Evolutionary conservation across 2,329 filamentous ascomycete species (phyloP).

Genomic region (Paraconiothyrium brasiliense): DNA sequence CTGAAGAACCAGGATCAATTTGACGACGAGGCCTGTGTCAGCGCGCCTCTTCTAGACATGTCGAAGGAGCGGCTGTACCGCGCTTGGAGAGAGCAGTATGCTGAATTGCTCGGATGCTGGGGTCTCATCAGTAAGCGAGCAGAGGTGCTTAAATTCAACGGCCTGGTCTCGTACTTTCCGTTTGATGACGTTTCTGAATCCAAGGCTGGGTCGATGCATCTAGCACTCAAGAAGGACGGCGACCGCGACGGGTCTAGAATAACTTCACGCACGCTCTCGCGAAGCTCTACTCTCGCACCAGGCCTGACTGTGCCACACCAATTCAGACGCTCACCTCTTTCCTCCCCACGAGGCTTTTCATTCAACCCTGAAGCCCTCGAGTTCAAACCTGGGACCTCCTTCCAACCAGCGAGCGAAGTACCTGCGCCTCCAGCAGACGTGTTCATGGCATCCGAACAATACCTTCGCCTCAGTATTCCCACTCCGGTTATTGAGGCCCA

Average conservation of each 20-base stretch:
- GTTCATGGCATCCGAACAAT: slow-evolving; percentile 36
- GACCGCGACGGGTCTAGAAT: slow-evolving; percentile 21
- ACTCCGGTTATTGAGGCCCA: slow-evolving; percentile 25
- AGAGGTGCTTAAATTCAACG: slow-evolving; percentile 67
- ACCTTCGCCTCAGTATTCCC: slow-evolving; percentile 43
- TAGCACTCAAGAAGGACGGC: slow-evolving; percentile 32
- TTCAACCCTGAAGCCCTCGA: slow-evolving; percentile 50
- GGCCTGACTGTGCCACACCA: slow-evolving; percentile 25
- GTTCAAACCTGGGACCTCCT: slow-evolving; percentile 39
- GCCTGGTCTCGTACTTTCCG: slow-evolving; percentile 50
- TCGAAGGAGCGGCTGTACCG: slow-evolving; percentile 58
- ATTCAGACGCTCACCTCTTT: slow-evolving; percentile 35
- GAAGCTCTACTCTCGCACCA: slow-evolving; percentile 38
- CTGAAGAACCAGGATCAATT: slow-evolving; percentile 67
- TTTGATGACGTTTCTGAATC: slow-evolving; percentile 25
- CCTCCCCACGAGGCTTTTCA: slow-evolving; percentile 41
- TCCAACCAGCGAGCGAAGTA: slow-evolving; percentile 27
- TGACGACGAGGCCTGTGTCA: slow-evolving; percentile 59
- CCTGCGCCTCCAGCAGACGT: slow-evolving; percentile 26
- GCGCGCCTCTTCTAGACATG: slow-evolving; percentile 60
- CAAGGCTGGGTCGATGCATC: slow-evolving; percentile 38
- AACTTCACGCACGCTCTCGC: slow-evolving; percentile 29
- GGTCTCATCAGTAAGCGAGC: slow-evolving; percentile 62
- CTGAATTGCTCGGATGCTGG: slow-evolving; percentile 68
- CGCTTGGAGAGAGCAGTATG: slow-evolving; percentile 66